Evolutionary conservation across 73 alveolate genomes (phyloP).

Genomic region (Uronychia setigera): DNA sequence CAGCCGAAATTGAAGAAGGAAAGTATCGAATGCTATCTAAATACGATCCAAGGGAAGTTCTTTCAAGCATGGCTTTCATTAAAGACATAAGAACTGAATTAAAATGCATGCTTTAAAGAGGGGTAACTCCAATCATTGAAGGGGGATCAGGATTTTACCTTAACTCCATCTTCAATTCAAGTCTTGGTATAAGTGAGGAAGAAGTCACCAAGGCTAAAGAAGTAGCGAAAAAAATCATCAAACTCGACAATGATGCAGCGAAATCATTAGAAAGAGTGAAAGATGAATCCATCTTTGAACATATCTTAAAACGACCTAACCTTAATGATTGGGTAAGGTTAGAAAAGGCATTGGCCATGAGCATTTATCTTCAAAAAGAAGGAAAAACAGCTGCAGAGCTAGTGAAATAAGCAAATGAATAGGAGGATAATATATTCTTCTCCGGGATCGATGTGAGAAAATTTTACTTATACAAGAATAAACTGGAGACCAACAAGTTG

Average conservation of each 20-base stretch:
- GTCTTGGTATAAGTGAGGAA: slow-evolving; percentile 52
- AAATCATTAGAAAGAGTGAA: background rate
- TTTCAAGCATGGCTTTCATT: background rate
- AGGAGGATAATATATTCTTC: slow-evolving; percentile 6
- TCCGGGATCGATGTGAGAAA: background rate
- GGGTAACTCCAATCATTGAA: slow-evolving; percentile 58
- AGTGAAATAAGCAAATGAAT: background rate
- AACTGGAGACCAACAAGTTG: background rate
- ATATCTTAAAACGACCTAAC: background rate
- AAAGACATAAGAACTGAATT: slow-evolving; percentile 4
- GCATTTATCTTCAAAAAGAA: background rate
- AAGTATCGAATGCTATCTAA: background rate
- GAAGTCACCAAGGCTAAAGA: slow-evolving; percentile 15
- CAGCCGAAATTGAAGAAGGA: background rate
- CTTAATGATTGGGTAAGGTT: background rate
- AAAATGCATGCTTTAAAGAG: slow-evolving; percentile 26
- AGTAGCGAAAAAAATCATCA: background rate
- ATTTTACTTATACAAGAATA: slow-evolving; percentile 2
- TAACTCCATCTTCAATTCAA: slow-evolving; percentile 28
- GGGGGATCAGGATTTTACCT: slow-evolving; percentile 91
- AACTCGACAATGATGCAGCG: background rate
- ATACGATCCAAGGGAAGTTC: background rate
- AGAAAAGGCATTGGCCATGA: slow-evolving; percentile 12
- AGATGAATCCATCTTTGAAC: background rate
- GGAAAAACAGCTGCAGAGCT: slow-evolving; percentile 1